phyloP scores from a whole-genome alignment of 108 stramenopile species.

The Cylindrotheca closterium region DNA sequence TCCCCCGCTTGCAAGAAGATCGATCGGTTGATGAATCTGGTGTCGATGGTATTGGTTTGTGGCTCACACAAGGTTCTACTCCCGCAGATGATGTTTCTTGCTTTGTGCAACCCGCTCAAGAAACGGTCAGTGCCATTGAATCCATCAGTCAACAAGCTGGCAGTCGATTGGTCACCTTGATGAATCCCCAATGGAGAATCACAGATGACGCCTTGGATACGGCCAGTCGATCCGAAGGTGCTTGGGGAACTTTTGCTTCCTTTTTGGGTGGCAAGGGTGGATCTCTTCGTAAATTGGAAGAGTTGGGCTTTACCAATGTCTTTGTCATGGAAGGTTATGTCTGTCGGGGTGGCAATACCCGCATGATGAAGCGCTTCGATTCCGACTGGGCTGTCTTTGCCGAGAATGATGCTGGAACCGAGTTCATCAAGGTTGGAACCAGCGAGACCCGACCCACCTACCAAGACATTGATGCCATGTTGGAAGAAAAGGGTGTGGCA shows the following conservation, averaged over 20 bases:
- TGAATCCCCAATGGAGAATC: slow-evolving; percentile 90
- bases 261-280: slow-evolving; percentile 89
- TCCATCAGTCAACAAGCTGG: slow-evolving; percentile 38
- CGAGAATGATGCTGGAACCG: slow-evolving; percentile 70
- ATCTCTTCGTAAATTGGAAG: slow-evolving; percentile 55
- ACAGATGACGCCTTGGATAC: slow-evolving; percentile 85
- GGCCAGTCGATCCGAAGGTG: slow-evolving; percentile 50
- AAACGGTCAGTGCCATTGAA: slow-evolving; percentile 66
- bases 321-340: slow-evolving; percentile 85
- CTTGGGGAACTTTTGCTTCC: slow-evolving; percentile 69
- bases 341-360: slow-evolving; percentile 80
- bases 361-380: slow-evolving; percentile 78
- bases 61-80: slow-evolving; percentile 60
- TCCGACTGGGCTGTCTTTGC: slow-evolving; percentile 83
- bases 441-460: slow-evolving; percentile 63
- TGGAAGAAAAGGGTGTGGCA: slow-evolving; percentile 72
- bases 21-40: slow-evolving; percentile 82
- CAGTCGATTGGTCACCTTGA: slow-evolving; percentile 41
- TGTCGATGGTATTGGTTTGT: slow-evolving; percentile 85
- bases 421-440: slow-evolving; percentile 66
- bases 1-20: slow-evolving; percentile 80
- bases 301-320: slow-evolving; percentile 58
- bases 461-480: slow-evolving; percentile 84
- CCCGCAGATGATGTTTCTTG: slow-evolving; percentile 54
- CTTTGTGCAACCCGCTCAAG: slow-evolving; percentile 86